phyloP scores from a whole-genome alignment of 176 grass and related monocot species.

The Cocos nucifera region DNA sequence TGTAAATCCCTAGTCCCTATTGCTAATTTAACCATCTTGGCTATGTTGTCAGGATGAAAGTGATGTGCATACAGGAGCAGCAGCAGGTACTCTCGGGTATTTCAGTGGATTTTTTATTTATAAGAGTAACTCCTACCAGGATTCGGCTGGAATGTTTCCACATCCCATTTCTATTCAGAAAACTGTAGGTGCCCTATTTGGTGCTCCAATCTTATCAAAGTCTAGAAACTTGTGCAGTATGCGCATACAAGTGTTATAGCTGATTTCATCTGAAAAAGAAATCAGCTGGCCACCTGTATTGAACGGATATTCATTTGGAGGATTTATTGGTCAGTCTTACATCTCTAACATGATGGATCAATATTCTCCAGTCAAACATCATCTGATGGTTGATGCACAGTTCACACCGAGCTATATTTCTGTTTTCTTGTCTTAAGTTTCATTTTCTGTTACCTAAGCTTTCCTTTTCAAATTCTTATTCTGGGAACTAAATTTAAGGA shows the following conservation, averaged over 20 bases:
- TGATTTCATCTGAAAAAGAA: constrained; percentile 66
- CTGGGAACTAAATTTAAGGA: too few species aligned
- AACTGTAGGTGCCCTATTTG: too few species aligned
- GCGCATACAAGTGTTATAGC: constrained; percentile 57
- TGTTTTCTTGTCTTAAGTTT: not conserved
- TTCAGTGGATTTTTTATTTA: not conserved
- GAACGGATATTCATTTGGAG: constrained; percentile 88
- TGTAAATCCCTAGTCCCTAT: too few species aligned
- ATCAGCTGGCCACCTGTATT: constrained; percentile 44
- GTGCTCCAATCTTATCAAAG: constrained; percentile 15
- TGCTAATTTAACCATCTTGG: not conserved
- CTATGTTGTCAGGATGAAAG: constrained; percentile 59
- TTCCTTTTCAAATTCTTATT: too few species aligned
- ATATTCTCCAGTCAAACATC: constrained; percentile 11
- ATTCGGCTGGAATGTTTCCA: too few species aligned
- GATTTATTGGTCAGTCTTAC: constrained; percentile 83
- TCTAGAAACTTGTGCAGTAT: constrained; percentile 61
- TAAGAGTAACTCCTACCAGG: not conserved
- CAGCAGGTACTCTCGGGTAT: constrained; percentile 73
- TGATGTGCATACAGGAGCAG: constrained; percentile 34
- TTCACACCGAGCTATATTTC: too few species aligned
- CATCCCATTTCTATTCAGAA: too few species aligned
- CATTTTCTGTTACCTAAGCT: too few species aligned
- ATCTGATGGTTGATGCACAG: not conserved
- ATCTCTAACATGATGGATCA: constrained; percentile 45